Base-by-base conservation (phyloP, 2,329 filamentous ascomycete species). In the Fusarium mexicanum region DNA sequence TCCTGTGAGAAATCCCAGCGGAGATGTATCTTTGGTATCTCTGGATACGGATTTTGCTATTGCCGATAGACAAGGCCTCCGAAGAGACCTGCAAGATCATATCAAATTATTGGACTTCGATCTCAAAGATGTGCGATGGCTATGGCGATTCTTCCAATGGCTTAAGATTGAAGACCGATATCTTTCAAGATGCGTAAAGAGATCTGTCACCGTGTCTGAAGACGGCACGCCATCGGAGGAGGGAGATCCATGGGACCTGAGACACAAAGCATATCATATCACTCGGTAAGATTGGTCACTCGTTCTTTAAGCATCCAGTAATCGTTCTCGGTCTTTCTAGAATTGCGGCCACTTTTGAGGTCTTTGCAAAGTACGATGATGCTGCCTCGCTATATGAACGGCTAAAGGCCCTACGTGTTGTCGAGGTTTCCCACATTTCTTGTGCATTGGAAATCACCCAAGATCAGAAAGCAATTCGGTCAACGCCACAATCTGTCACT, bases 131-230 rank as follows among this genome's bases (percentile, higher is more conserved):
- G 35, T 64, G 17, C 40, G 61, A 13, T 55, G 58, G 5, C 50
- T 74, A 7, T 57, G 47, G 3, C 57, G 63, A 8, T 50, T 70
- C 10, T 63, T 74, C 12, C 29, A 35, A 7, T 75, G 71, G 71
- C 18, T 61, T 1, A 14, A 48, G 4, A 63, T 75, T n/a, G 44
- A 73, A 20, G 22, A 48, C 29, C 53, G 64, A 29, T 75, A 69
- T 41, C 41, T 75, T 3, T 75, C 72, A 3, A 55, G n/a, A 14
- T 58, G 41, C 9, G 62, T 59, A 0, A 35, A 37, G 31, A 58
- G 66, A 55, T 53, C 64, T n/a, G 14, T 35, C 24, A 18, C 24
- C 37, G 18, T 55, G 43, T 6, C 14, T 43, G 20, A 22, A 40
- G 38, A 40, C 38, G 12, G 20, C 20, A 22, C 12, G 38, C 3